phyloP scores from a whole-genome alignment of 2,329 filamentous ascomycete genomes.

The Clonostachys rosea region DNA sequence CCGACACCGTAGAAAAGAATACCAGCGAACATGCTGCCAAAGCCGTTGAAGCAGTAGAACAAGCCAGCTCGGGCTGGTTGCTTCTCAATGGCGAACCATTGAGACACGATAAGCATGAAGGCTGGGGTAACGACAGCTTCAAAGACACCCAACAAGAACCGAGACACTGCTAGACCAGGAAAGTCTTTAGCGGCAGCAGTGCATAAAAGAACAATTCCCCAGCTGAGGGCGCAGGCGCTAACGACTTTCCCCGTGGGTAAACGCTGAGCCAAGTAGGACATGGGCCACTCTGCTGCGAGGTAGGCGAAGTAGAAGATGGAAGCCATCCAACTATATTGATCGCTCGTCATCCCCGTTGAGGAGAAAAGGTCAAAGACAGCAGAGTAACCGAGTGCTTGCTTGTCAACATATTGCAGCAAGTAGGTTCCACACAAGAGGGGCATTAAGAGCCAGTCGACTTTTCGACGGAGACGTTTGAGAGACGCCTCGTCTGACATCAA shows the following conservation, averaged over 20 bases:
- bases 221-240: conserved; percentile 14
- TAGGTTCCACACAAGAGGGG: conserved; percentile 41
- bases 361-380: conserved; percentile 26
- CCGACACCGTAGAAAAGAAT: conserved; percentile 44
- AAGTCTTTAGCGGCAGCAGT: conserved; percentile 31
- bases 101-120: conserved; percentile 36
- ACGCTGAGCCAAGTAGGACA: conserved; percentile 16
- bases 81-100: conserved; percentile 28
- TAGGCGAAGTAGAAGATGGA: conserved; percentile 14
- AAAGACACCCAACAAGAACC: conserved; percentile 35
- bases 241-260: conserved; percentile 20
- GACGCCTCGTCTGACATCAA: conserved; percentile 33
- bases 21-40: conserved; percentile 27
- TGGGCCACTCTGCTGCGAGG: conserved; percentile 10
- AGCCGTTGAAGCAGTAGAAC: conserved; percentile 6
- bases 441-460: conserved; percentile 40
- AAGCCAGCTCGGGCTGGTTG: conserved; percentile 35
- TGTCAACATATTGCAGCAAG: conserved; percentile 46
- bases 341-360: conserved; percentile 18
- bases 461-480: conserved; percentile 25
- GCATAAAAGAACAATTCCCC: conserved; percentile 29
- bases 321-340: conserved; percentile 12
- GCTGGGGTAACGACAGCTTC: conserved; percentile 38
- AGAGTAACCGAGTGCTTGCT: conserved; percentile 42
- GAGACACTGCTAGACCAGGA: conserved; percentile 28